Evolutionary conservation across 2,329 filamentous ascomycete species (phyloP).

Genomic region (Fusarium sp.): DNA sequence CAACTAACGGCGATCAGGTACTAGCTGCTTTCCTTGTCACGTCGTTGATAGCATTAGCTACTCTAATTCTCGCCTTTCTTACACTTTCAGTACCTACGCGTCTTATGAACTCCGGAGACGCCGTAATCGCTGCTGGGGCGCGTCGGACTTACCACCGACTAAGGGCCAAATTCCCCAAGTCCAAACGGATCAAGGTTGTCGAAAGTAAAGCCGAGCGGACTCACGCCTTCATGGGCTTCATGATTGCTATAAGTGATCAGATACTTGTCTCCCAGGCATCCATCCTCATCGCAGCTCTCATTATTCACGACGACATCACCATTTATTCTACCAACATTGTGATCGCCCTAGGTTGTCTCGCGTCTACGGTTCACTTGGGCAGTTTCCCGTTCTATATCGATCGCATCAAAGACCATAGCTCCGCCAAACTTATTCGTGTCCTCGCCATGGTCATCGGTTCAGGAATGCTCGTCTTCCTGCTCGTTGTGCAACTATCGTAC

Average conservation of each 20-base stretch:
- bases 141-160: rapidly evolving
- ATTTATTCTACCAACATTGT: conserved; percentile 1
- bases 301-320: not conserved
- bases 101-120: not conserved
- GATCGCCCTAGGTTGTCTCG: not conserved
- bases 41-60: not conserved
- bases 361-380: not conserved
- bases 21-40: not conserved
- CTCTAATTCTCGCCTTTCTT: not conserved
- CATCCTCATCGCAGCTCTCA: not conserved
- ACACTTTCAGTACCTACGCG: not conserved
- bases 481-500: not conserved
- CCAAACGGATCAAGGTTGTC: not conserved
- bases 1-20: not conserved
- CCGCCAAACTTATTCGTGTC: not conserved
- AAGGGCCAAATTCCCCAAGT: not conserved
- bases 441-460: not conserved
- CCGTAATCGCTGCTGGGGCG: not conserved
- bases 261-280: not conserved
- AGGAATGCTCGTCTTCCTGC: not conserved
- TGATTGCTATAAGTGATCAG: not conserved
- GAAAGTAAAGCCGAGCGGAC: not conserved
- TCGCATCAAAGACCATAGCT: not conserved
- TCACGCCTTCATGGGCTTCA: not conserved
- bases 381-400: not conserved